These are phyloP conservation scores for Amanita exitialis DNA, from an alignment of 768 basidiomycete genomes.

Conservation along the genomic window DNA sequence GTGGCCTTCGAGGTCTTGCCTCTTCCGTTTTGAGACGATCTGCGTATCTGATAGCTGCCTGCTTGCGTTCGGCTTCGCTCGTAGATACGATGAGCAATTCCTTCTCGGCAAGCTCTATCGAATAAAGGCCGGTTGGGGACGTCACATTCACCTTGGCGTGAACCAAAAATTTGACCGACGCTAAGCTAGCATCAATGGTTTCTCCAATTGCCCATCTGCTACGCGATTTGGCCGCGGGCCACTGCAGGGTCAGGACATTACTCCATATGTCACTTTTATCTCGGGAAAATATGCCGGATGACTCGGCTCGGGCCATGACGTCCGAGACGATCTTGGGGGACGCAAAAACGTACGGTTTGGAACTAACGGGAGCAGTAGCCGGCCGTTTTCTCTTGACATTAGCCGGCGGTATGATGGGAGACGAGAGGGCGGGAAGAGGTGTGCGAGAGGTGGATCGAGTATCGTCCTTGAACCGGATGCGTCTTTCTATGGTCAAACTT, in stretches of 20 bases:
- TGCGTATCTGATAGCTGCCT: slow-evolving; percentile 51
- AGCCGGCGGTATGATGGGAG: not conserved
- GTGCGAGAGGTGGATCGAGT: not conserved
- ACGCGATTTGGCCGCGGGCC: slow-evolving; percentile 59
- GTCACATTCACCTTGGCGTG: slow-evolving; percentile 45
- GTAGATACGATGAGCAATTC: slow-evolving; percentile 62
- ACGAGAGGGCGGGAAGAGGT: not conserved
- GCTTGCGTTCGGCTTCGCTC: slow-evolving; percentile 57
- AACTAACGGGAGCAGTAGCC: slow-evolving; percentile 16
- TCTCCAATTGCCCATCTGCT: slow-evolving; percentile 77
- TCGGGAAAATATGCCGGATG: slow-evolving; percentile 44
- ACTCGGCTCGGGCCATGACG: slow-evolving; percentile 47
- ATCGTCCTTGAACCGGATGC: slow-evolving; percentile 48
- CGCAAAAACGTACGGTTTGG: slow-evolving; percentile 15
- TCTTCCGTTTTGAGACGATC: slow-evolving; percentile 18
- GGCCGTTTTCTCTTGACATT: slow-evolving; percentile 2
- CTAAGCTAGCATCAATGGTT: slow-evolving; percentile 56
- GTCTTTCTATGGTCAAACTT: slow-evolving; percentile 58
- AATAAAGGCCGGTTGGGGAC: slow-evolving; percentile 51
- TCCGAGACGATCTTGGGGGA: slow-evolving; percentile 34
- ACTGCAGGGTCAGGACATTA: slow-evolving; percentile 59
- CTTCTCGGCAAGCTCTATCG: slow-evolving; percentile 58
- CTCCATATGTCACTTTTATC: slow-evolving; percentile 50
- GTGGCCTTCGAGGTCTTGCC: slow-evolving; percentile 37
- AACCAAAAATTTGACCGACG: slow-evolving; percentile 59